Evolutionary conservation across 495 filamentous ascomycete genomes (phyloP), one percentile per base, ranked within the genome.

Genomic region (Geoglossum glabrum): DNA sequence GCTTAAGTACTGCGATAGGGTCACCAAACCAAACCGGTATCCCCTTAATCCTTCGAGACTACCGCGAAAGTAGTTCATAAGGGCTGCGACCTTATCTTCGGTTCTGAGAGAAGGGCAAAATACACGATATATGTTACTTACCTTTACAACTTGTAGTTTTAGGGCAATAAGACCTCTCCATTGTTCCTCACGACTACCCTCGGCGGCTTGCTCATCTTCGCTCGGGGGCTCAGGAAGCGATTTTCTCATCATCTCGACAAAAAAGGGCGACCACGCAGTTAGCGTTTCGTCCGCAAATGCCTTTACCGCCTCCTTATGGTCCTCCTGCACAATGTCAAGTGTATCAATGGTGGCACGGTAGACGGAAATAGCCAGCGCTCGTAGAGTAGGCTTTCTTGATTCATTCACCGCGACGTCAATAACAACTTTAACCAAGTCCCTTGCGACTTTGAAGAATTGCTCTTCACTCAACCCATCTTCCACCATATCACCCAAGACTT

Each of bases 331-430:
- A 75, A 94, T 90, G 68, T 96, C 89, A 73, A 98, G 78, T 55
- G 87, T 88, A 68, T 97, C 88, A 65, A 97, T 90, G 68, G 86
- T 94, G 26, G 81, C 80, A 23, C 85, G 78, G 73, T 97, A 96
- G 40, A 95, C 85, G 23, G 83, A 81, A 11, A 95, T 80, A 19
- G 93, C 86, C 63, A 97, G 70, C 40, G 86, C 85, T 28, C 92
- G 79, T 52, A 94, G 72, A 26, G 77, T 80, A 17, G 82, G 74
- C 60, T 85, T 88, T 64, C 86, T 83, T 33, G 72, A 70, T 31
- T 83, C 79, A 62, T 86, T 85, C 43, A 82, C 76, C 3, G 90
- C 86, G 19, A 92, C 85, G 54, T 84, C 79, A 69, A 86, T 92
- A 30, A 95, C 79, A 11, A 82, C 79, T 58, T 81, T 82, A 56